These are phyloP conservation scores for Aspergillus caelatus DNA, from an alignment of 2,329 filamentous ascomycete species.

Conservation along the genomic window DNA sequence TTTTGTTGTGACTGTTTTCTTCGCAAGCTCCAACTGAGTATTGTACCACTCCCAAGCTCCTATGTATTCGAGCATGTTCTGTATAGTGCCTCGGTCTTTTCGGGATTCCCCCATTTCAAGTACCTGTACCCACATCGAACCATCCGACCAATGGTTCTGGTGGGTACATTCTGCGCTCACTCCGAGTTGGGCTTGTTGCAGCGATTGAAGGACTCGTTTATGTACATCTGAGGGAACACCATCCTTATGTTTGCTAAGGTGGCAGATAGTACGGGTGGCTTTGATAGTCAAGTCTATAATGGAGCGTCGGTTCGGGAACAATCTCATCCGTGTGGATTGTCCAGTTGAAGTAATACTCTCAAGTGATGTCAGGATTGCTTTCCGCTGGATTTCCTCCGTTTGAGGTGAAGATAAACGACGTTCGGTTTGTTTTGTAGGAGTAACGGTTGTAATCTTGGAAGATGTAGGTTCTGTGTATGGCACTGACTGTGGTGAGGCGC, in stretches of 20 bases:
- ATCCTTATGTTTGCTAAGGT: slow-evolving; percentile 8
- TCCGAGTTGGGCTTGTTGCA: not conserved
- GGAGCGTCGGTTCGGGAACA: not conserved
- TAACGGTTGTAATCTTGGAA: no score
- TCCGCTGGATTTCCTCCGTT: no score
- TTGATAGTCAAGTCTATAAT: not conserved
- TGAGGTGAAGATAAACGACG: no score
- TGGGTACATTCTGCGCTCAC: not conserved
- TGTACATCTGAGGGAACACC: not conserved
- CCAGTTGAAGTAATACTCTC: no score
- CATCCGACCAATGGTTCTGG: slow-evolving; percentile 17
- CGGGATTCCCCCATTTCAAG: slow-evolving; percentile 14
- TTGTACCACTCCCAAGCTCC: slow-evolving; percentile 21
- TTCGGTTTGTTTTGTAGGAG: no score
- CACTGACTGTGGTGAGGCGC: no score
- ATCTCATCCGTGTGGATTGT: not conserved
- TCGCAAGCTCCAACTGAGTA: slow-evolving; percentile 10
- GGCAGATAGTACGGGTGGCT: not conserved
- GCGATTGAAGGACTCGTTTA: slow-evolving; percentile 5
- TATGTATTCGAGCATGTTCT: slow-evolving; percentile 24
- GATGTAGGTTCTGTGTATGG: no score
- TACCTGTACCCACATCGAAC: slow-evolving; percentile 19
- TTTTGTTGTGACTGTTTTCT: slow-evolving; percentile 16
- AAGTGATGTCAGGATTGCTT: no score
- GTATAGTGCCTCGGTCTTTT: slow-evolving; percentile 11